A percentile compares a stretch with the other conserved stretches of the same genome.
Evolutionary conservation across 2,329 filamentous ascomycete species (phyloP).

Genomic region (Sclerotiophoma versabilis): DNA sequence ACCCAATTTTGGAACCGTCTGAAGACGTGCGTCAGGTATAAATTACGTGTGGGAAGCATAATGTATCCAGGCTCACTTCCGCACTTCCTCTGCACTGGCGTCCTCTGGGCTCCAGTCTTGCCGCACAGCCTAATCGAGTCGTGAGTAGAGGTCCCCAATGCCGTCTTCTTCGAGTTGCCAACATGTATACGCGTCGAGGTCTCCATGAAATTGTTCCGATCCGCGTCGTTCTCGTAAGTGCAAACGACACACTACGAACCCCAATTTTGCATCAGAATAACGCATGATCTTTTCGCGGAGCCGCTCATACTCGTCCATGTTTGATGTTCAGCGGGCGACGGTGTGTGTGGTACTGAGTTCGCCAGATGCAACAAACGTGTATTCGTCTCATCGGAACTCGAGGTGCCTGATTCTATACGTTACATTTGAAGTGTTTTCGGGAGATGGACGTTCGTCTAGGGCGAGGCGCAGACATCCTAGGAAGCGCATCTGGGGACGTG

Average conservation of each 20-base stretch:
- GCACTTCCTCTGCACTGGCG: neutral
- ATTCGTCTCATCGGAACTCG: no score
- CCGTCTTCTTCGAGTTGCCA: neutral
- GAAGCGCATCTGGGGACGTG: no score
- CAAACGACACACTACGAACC: neutral
- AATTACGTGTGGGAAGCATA: no score
- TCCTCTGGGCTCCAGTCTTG: neutral
- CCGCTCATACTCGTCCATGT: neutral
- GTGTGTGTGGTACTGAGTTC: neutral
- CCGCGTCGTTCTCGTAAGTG: neutral
- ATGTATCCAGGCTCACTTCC: neutral
- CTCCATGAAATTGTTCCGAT: neutral
- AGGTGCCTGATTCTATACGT: no score
- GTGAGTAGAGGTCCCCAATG: neutral
- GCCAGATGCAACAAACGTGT: no score
- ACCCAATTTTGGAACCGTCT: neutral
- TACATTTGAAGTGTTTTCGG: no score
- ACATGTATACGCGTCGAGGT: neutral
- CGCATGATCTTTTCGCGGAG: neutral
- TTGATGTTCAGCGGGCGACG: neutral
- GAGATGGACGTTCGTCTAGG: no score
- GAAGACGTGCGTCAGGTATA: neutral
- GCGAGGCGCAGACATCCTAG: no score
- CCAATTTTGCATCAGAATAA: neutral
- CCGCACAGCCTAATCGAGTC: neutral